Percentiles rank a stretch among this genome's conserved stretches.
These are phyloP conservation scores for Lodderomyces oxycetoniae DNA, from an alignment of 1,139 yeast species.

Conservation along the genomic window DNA sequence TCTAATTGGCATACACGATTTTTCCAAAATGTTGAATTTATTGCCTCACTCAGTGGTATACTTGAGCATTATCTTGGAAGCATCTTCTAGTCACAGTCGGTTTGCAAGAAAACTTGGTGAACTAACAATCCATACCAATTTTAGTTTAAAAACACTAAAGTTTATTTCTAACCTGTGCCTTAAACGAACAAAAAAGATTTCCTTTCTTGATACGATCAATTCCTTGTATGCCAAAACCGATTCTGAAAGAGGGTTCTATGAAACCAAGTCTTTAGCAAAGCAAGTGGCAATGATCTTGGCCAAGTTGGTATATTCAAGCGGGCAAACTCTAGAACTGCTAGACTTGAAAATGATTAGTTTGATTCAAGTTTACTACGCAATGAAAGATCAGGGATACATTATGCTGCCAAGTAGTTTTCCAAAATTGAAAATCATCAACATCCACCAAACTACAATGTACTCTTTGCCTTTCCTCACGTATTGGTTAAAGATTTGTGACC, in stretches of 20 bases:
- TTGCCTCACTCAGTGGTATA: slow-evolving; percentile 9
- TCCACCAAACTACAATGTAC: slow-evolving; percentile 11
- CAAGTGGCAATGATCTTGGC: slow-evolving; percentile 1
- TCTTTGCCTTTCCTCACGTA: slow-evolving; percentile 5
- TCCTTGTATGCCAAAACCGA: neutral
- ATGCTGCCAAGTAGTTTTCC: neutral
- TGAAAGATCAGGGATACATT: slow-evolving; percentile 1
- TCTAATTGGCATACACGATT: slow-evolving; percentile 1
- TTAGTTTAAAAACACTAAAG: slow-evolving; percentile 7
- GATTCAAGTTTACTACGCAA: slow-evolving; percentile 2
- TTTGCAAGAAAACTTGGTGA: slow-evolving; percentile 1
- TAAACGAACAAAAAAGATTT: slow-evolving; percentile 1
- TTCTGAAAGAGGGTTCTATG: neutral
- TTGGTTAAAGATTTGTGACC: slow-evolving; percentile 7
- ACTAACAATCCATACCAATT: too few relatives aligned
- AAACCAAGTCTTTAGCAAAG: neutral
- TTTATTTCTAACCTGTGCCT: slow-evolving; percentile 7
- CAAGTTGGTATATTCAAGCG: slow-evolving; percentile 2
- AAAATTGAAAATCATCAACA: slow-evolving; percentile 6
- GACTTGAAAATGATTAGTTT: slow-evolving; percentile 10
- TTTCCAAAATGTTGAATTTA: neutral
- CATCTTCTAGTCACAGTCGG: slow-evolving; percentile 2
- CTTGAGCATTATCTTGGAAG: slow-evolving; percentile 7
- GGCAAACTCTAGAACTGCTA: slow-evolving; percentile 6
- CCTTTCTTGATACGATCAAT: slow-evolving; percentile 1